These are phyloP conservation scores for Lolium rigidum DNA, from an alignment of 176 grass and related monocot species.

Conservation along the genomic window DNA sequence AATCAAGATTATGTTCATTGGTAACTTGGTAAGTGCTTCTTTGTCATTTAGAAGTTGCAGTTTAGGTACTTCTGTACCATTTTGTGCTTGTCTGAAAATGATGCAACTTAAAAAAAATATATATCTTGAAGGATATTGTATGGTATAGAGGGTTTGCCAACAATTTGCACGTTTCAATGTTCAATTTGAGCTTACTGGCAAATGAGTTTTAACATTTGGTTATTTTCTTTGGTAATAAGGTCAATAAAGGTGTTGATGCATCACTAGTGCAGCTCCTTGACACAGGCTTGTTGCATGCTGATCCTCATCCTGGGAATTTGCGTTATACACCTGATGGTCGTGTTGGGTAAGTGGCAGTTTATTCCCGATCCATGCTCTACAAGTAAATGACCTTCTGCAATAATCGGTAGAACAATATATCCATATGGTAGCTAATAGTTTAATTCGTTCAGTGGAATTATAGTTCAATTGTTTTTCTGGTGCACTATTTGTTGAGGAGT, in stretches of 20 bases:
- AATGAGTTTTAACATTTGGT: conserved; percentile 35
- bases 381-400: conserved; percentile 21
- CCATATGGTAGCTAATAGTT: background rate
- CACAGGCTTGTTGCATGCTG: conserved; percentile 94
- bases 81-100: conserved; percentile 24
- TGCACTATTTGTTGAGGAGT: conserved; percentile 5
- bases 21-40: background rate
- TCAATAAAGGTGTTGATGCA: conserved; percentile 91
- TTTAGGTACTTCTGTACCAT: background rate
- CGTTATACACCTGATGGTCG: conserved; percentile 83
- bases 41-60: conserved; percentile 1
- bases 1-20: conserved; percentile 2
- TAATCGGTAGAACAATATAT: conserved; percentile 6
- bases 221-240: conserved; percentile 53
- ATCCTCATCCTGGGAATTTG: conserved; percentile 94
- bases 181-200: conserved; percentile 11
- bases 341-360: conserved; percentile 70
- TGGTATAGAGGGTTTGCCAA: conserved; percentile 28
- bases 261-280: conserved; percentile 93
- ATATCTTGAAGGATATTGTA: background rate
- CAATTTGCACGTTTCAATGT: conserved; percentile 28
- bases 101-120: conserved; percentile 19
- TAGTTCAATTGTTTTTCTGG: conserved; percentile 5
- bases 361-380: conserved; percentile 20
- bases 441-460: background rate